phyloP scores from a whole-genome alignment of 179 eudicot genomes.

The Amaranthus tricolor region DNA sequence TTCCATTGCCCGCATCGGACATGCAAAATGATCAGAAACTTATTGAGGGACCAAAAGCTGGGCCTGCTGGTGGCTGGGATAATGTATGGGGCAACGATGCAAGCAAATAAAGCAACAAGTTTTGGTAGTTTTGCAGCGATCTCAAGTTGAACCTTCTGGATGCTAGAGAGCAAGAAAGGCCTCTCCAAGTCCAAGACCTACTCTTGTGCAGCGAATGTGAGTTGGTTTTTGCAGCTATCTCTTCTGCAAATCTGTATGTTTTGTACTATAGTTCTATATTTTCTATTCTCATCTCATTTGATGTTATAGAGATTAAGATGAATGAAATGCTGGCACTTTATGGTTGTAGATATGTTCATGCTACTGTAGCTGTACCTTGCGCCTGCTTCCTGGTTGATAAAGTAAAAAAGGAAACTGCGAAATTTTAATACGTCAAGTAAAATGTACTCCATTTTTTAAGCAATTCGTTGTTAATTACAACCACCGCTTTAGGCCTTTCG shows the following conservation, averaged over 20 bases:
- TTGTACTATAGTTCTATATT: no score
- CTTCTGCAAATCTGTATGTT: background rate
- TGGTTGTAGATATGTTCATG: no score
- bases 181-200: background rate
- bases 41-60: conserved; percentile 58
- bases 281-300: background rate
- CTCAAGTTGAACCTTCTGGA: background rate
- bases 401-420: no score
- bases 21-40: conserved; percentile 34
- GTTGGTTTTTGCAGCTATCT: background rate
- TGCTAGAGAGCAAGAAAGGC: background rate
- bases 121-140: background rate
- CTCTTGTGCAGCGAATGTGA: no score
- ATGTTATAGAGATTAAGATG: background rate
- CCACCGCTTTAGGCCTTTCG: no score
- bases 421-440: no score
- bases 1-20: conserved; percentile 45
- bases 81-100: conserved; percentile 56
- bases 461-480: no score
- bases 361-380: no score
- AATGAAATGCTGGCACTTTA: no score
- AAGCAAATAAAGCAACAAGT: conserved; percentile 24
- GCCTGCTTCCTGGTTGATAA: no score
- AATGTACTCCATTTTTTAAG: no score
- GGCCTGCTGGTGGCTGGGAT: conserved; percentile 66